phyloP scores from a whole-genome alignment of 305 asterid species.

The Fraxinus sp. region DNA sequence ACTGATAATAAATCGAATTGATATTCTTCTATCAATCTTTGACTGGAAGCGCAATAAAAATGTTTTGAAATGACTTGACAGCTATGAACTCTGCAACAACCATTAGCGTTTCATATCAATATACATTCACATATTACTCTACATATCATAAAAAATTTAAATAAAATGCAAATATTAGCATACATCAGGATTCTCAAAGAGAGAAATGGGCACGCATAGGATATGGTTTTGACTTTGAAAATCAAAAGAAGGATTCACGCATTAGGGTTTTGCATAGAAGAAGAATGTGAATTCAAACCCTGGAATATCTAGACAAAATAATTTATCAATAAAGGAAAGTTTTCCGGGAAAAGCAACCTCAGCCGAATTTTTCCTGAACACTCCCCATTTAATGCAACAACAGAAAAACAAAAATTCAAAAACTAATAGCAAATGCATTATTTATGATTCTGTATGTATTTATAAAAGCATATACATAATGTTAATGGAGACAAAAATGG shows the following conservation, averaged over 20 bases:
- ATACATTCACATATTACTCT: neutral
- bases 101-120: constrained; percentile 24
- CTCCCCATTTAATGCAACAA: constrained; percentile 42
- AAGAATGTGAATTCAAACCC: constrained; percentile 14
- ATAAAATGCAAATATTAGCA: neutral
- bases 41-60: constrained; percentile 29
- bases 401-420: neutral
- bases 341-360: constrained; percentile 38
- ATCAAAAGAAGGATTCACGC: constrained; percentile 17
- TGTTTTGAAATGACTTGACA: constrained; percentile 46
- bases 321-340: neutral
- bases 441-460: neutral
- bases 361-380: constrained; percentile 34
- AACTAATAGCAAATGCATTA: constrained; percentile 7
- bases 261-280: constrained; percentile 11
- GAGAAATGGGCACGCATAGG: neutral
- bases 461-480: neutral
- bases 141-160: constrained; percentile 6
- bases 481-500: neutral
- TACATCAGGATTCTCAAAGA: neutral
- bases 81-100: constrained; percentile 35
- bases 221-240: constrained; percentile 39
- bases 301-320: constrained; percentile 12
- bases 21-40: constrained; percentile 22
- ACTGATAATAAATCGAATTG: constrained; percentile 27